Conservation (phyloP, 208 protist genomes). For the Acanthamoeba castellanii region DNA sequence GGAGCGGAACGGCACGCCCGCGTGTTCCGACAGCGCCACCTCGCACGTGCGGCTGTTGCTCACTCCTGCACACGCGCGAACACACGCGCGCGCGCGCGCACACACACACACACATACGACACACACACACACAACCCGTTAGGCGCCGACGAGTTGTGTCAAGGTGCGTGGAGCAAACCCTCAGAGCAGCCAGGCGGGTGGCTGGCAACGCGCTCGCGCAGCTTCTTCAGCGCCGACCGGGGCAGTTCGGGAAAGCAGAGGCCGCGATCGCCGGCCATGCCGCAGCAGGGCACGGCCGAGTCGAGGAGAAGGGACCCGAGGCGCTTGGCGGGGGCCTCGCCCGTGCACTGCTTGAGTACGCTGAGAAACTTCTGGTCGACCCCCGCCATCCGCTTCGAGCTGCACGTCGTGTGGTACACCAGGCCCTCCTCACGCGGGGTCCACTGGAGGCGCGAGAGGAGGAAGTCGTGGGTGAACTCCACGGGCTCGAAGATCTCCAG, state of each 20-base stretch:
- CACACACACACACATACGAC: too few relatives aligned
- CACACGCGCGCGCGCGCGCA: too few relatives aligned
- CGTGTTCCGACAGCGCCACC: slow-evolving; percentile 15
- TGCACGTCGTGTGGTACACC: slow-evolving; percentile 54
- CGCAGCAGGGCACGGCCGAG: slow-evolving; percentile 52
- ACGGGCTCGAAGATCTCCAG: slow-evolving; percentile 38
- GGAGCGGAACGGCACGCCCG: slow-evolving; percentile 45
- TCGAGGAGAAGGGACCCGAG: background rate
- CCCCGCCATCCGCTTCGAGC: slow-evolving; percentile 34
- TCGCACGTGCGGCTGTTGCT: slow-evolving; percentile 70
- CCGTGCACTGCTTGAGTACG: slow-evolving; percentile 2
- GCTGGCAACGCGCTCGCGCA: background rate
- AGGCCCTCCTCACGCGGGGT: background rate
- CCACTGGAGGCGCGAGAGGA: background rate
- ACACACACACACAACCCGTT: too few relatives aligned
- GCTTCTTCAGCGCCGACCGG: background rate
- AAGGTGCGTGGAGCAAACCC: too few relatives aligned
- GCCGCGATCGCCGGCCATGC: slow-evolving; percentile 66
- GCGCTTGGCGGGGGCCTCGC: background rate
- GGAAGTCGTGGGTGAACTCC: slow-evolving; percentile 56
- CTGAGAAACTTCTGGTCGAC: slow-evolving; percentile 37
- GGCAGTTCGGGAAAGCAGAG: slow-evolving; percentile 1
- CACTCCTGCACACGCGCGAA: too few relatives aligned
- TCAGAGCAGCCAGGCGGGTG: background rate
- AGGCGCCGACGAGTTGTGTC: too few relatives aligned